Base-by-base conservation (phyloP, 2,329 filamentous ascomycete species). In the Cladophialophora psammophila region DNA sequence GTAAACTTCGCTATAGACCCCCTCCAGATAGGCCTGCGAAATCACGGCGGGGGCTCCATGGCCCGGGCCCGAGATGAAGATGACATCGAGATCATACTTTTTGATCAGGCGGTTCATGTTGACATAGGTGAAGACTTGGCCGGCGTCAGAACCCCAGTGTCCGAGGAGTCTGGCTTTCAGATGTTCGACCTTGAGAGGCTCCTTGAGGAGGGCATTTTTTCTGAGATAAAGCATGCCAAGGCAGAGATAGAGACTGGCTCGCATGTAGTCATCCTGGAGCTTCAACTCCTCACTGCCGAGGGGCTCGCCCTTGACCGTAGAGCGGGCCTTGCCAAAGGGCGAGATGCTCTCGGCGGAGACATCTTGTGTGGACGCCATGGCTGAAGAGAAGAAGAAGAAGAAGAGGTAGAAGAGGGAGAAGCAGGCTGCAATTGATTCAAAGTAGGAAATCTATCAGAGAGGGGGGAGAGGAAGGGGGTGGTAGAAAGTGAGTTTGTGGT, bases 71-170 rank as follows among this genome's bases (percentile, higher is more conserved):
- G 90, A 92, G 65, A 94, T 82, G 76, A 91, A 93, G 72, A 92
- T 84, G 35, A 87, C 84, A 74, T 94, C 85, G 58, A 93, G 80
- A 70, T 91, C 86, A 74, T 92, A 91, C 79, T 93, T 93, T 78
- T 91, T 92, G 83, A 93, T 92, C 66, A 93, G 81, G 38, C 90
- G 88, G 78, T 93, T 93, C 84, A 92, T 90, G 80, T 93, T 91
- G 81, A 93, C 91, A 78, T 89, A 93, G 38, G 90, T 91, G 79
- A 94, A 93, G 66, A 90, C 88, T 78, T 93, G 91, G 13, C 91
- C 91, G n/a, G 91, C 88, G 58, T 91, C 90, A 2, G 90, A 92
- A 62, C 91, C 91, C 84, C 91, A 94, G 76, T 94, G 91, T 45
- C 91, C 91, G 1, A 94, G 82, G 8, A 93, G 82, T 71, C 91